Evolutionary conservation across 2,329 filamentous ascomycete genomes (phyloP).

Genomic region (Alternaria burnsii): DNA sequence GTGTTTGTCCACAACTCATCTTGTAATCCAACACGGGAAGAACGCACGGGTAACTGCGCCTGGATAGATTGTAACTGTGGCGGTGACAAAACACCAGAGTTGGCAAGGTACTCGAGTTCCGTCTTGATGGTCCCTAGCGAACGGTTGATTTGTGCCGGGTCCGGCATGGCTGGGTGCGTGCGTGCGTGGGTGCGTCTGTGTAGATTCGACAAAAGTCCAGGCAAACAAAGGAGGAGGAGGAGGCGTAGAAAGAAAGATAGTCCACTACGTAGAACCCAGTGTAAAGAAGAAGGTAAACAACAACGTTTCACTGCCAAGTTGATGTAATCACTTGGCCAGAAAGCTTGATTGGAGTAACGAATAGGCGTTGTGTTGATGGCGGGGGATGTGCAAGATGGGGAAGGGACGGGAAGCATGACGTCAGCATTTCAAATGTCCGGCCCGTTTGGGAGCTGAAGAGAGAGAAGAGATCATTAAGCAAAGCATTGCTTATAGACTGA

Average conservation of each 20-base stretch:
- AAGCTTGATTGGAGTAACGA: neutral
- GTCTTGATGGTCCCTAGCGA: constrained; percentile 26
- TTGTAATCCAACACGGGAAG: too few species aligned
- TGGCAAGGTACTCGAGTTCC: constrained; percentile 29
- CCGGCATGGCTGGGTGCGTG: constrained; percentile 11
- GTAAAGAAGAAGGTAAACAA: too few species aligned
- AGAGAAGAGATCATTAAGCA: too few species aligned
- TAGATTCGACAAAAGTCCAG: too few species aligned
- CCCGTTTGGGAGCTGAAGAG: too few species aligned
- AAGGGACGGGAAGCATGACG: neutral
- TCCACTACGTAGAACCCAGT: too few species aligned
- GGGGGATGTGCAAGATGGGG: neutral
- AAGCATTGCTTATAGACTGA: too few species aligned
- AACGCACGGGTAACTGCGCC: constrained; percentile 21
- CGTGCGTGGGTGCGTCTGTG: too few species aligned
- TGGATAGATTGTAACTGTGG: constrained; percentile 30
- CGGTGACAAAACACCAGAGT: constrained; percentile 22
- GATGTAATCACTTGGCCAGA: neutral
- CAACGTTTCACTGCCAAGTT: constrained; percentile 13
- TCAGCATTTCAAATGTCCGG: neutral
- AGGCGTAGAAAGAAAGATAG: too few species aligned
- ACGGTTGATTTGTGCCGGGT: constrained; percentile 27
- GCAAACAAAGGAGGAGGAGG: too few species aligned
- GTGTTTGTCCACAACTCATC: too few species aligned
- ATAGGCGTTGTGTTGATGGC: neutral